These are phyloP conservation scores for Chrysanthemum makinoi DNA, from an alignment of 129 eudicot species.

Conservation along the genomic window DNA sequence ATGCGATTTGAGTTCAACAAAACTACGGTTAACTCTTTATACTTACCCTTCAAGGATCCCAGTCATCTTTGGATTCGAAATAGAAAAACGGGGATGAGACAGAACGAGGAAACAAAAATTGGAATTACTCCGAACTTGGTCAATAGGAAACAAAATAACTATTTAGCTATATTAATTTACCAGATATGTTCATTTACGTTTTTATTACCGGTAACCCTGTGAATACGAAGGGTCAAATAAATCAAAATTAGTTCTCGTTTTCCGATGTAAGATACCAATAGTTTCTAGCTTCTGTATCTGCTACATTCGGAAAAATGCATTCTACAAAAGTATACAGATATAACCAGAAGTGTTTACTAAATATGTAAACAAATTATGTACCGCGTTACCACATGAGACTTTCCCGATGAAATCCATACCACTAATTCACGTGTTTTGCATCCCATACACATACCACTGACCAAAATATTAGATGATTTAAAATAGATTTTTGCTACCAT, in stretches of 20 bases:
- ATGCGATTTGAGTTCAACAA: too few species aligned
- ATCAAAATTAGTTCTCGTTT: constrained; percentile 5
- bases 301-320: constrained; percentile 8
- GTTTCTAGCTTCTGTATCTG: constrained; percentile 2
- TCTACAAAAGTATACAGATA: constrained; percentile 4
- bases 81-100: constrained; percentile 5
- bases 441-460: too few species aligned
- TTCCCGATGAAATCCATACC: constrained; percentile 13
- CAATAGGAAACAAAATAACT: neutral
- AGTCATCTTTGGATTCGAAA: neutral
- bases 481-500: neutral
- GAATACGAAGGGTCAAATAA: too few species aligned
- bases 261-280: neutral
- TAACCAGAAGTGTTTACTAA: neutral
- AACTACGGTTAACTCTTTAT: too few species aligned
- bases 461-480: neutral
- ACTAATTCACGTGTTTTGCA: neutral
- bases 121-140: constrained; percentile 10
- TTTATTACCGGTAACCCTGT: neutral
- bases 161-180: neutral
- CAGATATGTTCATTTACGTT: constrained; percentile 4
- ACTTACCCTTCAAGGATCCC: too few species aligned
- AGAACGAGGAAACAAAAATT: neutral
- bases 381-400: neutral
- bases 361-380: neutral